Base-by-base conservation (phyloP, 192 early-diverging fungal genomes). In the Helicostylum pulchrum region DNA sequence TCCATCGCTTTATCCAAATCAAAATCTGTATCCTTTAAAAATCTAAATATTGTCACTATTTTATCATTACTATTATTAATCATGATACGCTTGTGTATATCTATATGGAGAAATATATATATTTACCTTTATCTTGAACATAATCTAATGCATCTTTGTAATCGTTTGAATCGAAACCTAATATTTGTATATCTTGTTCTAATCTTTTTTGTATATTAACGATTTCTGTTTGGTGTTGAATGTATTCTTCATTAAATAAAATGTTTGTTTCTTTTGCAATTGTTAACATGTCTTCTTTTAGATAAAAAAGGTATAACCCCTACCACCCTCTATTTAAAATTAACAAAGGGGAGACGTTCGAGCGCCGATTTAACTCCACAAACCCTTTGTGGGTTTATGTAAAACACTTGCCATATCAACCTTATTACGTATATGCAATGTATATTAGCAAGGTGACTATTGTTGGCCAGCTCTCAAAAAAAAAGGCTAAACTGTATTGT, bases 21-120 rank as follows among this genome's bases (percentile, higher is more conserved):
- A 47, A 63, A 79, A 0, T 55, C 48, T 34, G 64, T 43, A 30
- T 64, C 59, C 17, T 67, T 62, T 10, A 79, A 59, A 48, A 73
- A 79, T 11, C 78, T 64, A 62, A 79, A 79, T n/a, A 79, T 48
- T n/a, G 78, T 79, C 10, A 74, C 78, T 78, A 62, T 4, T 34
- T 19, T 15, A 53, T 14, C 23, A 31, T n/a, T 15, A 45, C 17
- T 36, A 7, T 47, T 26, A 36, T 21, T 23, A 23, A 14, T 44
- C 14, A 68, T 45, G 19, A 15, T 11, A 9, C 36, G 11, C 43
- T 26, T n/a, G 34, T 7, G 32, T 43, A 21, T 39, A 21, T 45
- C 4, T 8, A 26, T 44, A 21, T 21, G 20, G 0, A 3, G 9
- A 17, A 7, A 64, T 47, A 4, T 12, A 26, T 19, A 20, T 23